Base-by-base conservation (phyloP, 2,329 filamentous ascomycete genomes). In the Hymenoscyphus occultus region DNA sequence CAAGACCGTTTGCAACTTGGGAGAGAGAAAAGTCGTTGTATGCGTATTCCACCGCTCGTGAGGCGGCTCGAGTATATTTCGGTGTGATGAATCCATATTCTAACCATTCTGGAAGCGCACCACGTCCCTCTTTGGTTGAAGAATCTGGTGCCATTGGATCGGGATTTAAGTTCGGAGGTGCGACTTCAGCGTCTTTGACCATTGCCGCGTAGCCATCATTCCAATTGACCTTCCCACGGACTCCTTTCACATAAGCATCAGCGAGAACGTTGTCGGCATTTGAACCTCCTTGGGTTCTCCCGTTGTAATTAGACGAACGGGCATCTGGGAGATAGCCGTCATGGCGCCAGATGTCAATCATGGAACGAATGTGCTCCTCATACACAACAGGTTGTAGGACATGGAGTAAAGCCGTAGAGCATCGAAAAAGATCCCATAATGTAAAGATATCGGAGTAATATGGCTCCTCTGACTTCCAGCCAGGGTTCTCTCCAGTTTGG, bases 381-480 rank as follows among this genome's bases (percentile, higher is more conserved):
- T 90, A 87, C 13, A 83, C 81, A 0, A 71, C 74, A 0, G 89
- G 88, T 63, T 90, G 84, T 0, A 91, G 75, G 22, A 92, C 80
- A 39, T 91, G 89, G 67, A 89, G 82, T 0, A 91, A 78, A 0
- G 87, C 77, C 0, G 85, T 89, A 0, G 85, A 84, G 73, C 86
- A 90, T 28, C 89, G 84, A 74, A 90, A 81, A 16, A 78, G 59
- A 65, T 86, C 83, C 89, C 89, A 91, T 28, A 89, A 82, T 0
- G 89, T 91, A 71, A 90, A 90, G 16, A 88, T 84, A 65, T 91
- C 89, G 65, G 90, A 86, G 71, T 89, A 91, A 71, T 90, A 90
- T 1, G 89, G 88, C 74, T 91, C 89, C 0, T 73, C 70, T 1
- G 85, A 87, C 1, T 77, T 73, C 88, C 89, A 91, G 0, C 81